Conservation (phyloP, 371 early-diverging fungal species). For the Dinochytrium kinnereticum region DNA sequence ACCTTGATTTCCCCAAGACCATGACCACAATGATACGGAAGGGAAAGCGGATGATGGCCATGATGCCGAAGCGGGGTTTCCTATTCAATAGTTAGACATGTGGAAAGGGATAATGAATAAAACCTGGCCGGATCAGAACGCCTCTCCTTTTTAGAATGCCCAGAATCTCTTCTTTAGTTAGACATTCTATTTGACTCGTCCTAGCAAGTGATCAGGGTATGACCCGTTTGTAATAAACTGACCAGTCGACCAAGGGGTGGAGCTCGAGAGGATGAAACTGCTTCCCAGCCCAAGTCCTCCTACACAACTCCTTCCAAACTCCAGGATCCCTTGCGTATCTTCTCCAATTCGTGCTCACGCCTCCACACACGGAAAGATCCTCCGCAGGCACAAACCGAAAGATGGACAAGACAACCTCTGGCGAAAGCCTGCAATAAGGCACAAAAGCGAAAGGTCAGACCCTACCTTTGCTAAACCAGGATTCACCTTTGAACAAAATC, state of each 20-base stretch:
- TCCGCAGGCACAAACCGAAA: neutral
- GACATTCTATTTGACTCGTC: neutral
- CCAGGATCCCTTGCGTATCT: neutral
- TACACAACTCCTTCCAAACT: constrained; percentile 18
- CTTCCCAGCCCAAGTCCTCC: constrained; percentile 7
- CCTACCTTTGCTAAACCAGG: neutral
- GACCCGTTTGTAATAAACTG: neutral
- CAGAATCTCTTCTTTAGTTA: constrained; percentile 12
- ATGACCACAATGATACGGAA: constrained; percentile 17
- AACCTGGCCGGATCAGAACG: constrained; percentile 15
- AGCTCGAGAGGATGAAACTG: constrained; percentile 31
- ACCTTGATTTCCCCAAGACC: constrained; percentile 21
- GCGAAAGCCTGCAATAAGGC: constrained; percentile 23
- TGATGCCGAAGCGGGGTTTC: constrained; percentile 17
- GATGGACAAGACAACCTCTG: constrained; percentile 17
- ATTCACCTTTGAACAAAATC: neutral
- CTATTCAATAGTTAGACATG: neutral
- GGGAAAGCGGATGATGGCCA: constrained; percentile 30
- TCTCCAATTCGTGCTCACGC: constrained; percentile 21
- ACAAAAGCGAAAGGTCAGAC: neutral
- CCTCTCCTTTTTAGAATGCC: constrained; percentile 20
- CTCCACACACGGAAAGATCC: constrained; percentile 12
- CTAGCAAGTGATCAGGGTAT: neutral
- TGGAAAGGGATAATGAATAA: neutral
- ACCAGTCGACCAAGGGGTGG: constrained; percentile 30